Conservation (phyloP, 345 rosid genomes). For the Eucalyptus cloeziana region DNA sequence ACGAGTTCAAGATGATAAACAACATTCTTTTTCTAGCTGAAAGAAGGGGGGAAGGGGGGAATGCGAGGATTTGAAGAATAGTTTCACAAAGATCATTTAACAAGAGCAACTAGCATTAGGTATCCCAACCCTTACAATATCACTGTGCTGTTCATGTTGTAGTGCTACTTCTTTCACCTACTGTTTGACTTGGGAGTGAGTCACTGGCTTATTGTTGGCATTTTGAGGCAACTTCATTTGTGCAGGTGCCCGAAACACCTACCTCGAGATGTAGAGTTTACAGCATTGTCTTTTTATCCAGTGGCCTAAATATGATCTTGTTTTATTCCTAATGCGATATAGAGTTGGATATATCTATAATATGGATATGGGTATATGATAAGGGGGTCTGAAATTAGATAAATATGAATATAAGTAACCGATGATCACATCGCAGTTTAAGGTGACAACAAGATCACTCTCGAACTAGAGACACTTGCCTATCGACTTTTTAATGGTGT, state of each 20-base stretch:
- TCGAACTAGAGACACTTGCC: accelerated
- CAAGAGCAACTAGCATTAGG: background rate
- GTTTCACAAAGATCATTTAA: background rate
- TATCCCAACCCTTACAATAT: background rate
- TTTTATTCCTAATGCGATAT: background rate
- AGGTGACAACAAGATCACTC: too few species aligned
- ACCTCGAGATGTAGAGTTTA: background rate
- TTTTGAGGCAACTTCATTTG: background rate
- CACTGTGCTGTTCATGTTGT: background rate
- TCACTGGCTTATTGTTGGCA: background rate
- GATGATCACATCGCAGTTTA: background rate
- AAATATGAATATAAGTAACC: background rate
- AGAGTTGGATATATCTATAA: too few species aligned
- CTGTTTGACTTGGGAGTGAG: background rate
- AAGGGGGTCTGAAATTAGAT: background rate
- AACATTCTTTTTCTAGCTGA: background rate
- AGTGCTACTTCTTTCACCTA: too few species aligned
- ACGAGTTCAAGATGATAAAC: background rate
- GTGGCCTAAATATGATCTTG: background rate
- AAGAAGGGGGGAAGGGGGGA: background rate
- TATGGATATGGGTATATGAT: too few species aligned
- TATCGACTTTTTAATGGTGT: background rate
- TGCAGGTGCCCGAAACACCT: accelerated
- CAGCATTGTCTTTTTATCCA: accelerated
- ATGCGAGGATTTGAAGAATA: background rate